phyloP scores from a whole-genome alignment of 257 asterid species.

The Solanum infundibuliforme region DNA sequence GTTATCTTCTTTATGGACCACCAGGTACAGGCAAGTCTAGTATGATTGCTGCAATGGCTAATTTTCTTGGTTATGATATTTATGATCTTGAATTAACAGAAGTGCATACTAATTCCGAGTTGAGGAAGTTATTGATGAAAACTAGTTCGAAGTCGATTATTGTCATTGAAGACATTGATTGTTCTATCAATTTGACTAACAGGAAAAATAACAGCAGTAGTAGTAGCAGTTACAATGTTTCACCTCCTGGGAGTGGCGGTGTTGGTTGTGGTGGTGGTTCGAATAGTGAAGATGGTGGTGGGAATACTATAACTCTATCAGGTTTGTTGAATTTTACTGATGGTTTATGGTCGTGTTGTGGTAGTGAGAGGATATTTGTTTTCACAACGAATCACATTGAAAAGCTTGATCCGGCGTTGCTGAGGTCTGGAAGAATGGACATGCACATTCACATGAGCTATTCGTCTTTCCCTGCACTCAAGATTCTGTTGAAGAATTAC shows the following conservation, averaged over 20 bases:
- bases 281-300: conserved; percentile 29
- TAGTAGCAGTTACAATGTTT: neutral
- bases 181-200: conserved; percentile 30
- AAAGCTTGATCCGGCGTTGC: conserved; percentile 85
- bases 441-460: conserved; percentile 88
- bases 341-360: conserved; percentile 95
- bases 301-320: conserved; percentile 68
- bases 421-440: conserved; percentile 96
- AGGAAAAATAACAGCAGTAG: conserved; percentile 4
- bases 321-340: conserved; percentile 86
- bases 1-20: conserved; percentile 32
- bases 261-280: neutral
- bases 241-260: neutral
- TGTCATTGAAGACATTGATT: conserved; percentile 41
- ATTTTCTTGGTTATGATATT: conserved; percentile 34
- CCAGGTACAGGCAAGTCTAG: conserved; percentile 44
- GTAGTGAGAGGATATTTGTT: conserved; percentile 86
- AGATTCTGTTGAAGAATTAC: conserved; percentile 65
- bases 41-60: conserved; percentile 53
- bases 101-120: conserved; percentile 30
- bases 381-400: conserved; percentile 91
- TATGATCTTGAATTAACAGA: conserved; percentile 40
- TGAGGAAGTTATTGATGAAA: conserved; percentile 35
- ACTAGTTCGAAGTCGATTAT: conserved; percentile 33
- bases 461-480: conserved; percentile 50